Base-by-base conservation (phyloP, 768 basidiomycete genomes). In the Trametes cinnabarina region DNA sequence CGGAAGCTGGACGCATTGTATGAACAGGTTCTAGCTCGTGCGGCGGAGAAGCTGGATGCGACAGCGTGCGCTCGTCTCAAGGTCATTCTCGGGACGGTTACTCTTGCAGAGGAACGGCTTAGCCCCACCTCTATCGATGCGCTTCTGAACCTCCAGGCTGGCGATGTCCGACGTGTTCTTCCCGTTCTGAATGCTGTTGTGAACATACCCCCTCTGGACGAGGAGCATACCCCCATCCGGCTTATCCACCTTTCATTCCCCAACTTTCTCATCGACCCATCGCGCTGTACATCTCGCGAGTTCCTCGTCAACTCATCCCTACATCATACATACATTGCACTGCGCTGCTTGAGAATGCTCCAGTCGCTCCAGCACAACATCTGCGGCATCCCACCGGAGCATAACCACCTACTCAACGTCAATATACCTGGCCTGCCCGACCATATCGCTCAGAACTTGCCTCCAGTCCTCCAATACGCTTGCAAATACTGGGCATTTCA, bases 401-500 rank as follows among this genome's bases (percentile, higher is more conserved):
- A 50, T 7, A 23, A 40, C 10, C 11, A 17, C 10, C 25, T 62
- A 10, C 44, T 26, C 6, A 58, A 58, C 30, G n/a, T 2, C 32
- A 55, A 61, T 22, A 47, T 61, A 1, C 32, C 32, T 7, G 48
- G 39, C 19, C 32, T 35, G 22, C 12, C 20, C 17, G 17, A 12
- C 3, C n/a, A 39, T 5, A 56, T 66, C 7, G 23, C n/a, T 4
- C 28, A n/a, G n/a, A n/a, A 49, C 23, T 57, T 67, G 14, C 58
- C 63, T 4, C 34, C 47, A 0, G 46, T 61, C 12, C 26, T 69
- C 14, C 63, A 54, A 50, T 69, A 69, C 56, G 65, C 68, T 4
- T 64, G 62, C 47, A 58, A 50, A 12, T 58, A 41, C 25, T 42
- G 41, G 41, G 22, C 19, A 4, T 20, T 17, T 3, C 68, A 69